These are phyloP conservation scores for Grigorovia jiainica DNA, from an alignment of 805 yeast genomes.

Conservation along the genomic window DNA sequence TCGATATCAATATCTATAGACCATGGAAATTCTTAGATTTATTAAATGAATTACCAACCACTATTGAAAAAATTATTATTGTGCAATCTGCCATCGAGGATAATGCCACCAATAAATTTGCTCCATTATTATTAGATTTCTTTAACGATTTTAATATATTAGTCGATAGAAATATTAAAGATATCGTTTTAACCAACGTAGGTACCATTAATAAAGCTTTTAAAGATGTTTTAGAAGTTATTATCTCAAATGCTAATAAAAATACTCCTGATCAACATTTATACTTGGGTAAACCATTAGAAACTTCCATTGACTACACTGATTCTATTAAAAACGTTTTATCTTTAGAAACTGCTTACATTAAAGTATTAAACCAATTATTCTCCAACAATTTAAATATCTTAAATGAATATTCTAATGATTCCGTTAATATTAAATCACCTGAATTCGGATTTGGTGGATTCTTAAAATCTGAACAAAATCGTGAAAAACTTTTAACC, in stretches of 20 bases:
- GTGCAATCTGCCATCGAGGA: constrained; percentile 39
- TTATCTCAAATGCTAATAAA: constrained; percentile 42
- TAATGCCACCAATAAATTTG: constrained; percentile 35
- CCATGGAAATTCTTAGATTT: constrained; percentile 58
- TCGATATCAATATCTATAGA: constrained; percentile 56
- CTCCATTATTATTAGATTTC: constrained; percentile 69
- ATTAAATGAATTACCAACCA: constrained; percentile 41
- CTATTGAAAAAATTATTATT: constrained; percentile 48
- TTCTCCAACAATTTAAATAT: constrained; percentile 45
- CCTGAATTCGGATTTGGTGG: constrained; percentile 89
- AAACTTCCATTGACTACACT: neutral
- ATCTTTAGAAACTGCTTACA: constrained; percentile 63
- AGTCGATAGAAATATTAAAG: constrained; percentile 37
- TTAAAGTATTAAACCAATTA: constrained; percentile 63
- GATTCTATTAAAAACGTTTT: constrained; percentile 35
- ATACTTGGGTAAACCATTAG: constrained; percentile 39
- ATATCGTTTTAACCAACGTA: constrained; percentile 46
- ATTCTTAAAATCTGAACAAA: constrained; percentile 48
- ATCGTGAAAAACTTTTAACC: constrained; percentile 36
- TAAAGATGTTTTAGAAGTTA: constrained; percentile 34
- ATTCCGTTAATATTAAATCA: constrained; percentile 38
- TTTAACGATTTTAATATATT: constrained; percentile 47
- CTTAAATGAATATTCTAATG: constrained; percentile 47
- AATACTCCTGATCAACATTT: constrained; percentile 54
- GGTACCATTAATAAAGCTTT: constrained; percentile 17